Percentiles rank a stretch among this genome's conserved stretches.
Conservation (phyloP, 495 filamentous ascomycete genomes). For the Cryomyces minteri region DNA sequence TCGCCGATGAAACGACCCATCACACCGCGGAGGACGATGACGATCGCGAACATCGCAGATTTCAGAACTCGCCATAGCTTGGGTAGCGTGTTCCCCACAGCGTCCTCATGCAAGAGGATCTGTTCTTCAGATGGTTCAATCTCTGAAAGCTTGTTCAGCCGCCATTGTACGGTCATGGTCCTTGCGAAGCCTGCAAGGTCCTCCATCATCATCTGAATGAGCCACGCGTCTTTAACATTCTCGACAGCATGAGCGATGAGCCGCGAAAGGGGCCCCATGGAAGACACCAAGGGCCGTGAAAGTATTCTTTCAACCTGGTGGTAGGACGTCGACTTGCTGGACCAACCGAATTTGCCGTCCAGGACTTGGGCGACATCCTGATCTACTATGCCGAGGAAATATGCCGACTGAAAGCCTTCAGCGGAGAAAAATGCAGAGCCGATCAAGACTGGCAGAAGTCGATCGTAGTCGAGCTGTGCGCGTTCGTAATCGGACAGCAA, state of each 20-base stretch:
- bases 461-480: slow-evolving; percentile 46
- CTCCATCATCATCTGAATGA: slow-evolving; percentile 51
- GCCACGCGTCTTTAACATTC: slow-evolving; percentile 35
- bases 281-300: slow-evolving; percentile 44
- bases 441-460: slow-evolving; percentile 49
- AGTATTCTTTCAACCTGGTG: neutral
- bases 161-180: slow-evolving; percentile 63
- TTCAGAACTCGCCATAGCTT: slow-evolving; percentile 69
- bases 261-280: slow-evolving; percentile 58
- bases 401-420: slow-evolving; percentile 67
- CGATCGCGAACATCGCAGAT: slow-evolving; percentile 60
- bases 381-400: slow-evolving; percentile 64
- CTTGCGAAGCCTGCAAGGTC: slow-evolving; percentile 52
- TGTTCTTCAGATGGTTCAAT: slow-evolving; percentile 63
- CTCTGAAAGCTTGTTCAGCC: slow-evolving; percentile 63
- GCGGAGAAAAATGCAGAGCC: slow-evolving; percentile 44
- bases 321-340: slow-evolving; percentile 27
- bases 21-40: slow-evolving; percentile 55
- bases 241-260: slow-evolving; percentile 59
- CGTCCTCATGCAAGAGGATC: slow-evolving; percentile 49
- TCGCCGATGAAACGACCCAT: slow-evolving; percentile 49
- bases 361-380: slow-evolving; percentile 45
- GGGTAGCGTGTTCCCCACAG: slow-evolving; percentile 48
- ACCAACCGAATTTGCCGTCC: slow-evolving; percentile 56
- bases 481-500: slow-evolving; percentile 42